A percentile compares a stretch with the other conserved stretches of the same genome.
These are phyloP conservation scores for Zasmidium citrigriseum DNA, from an alignment of 2,329 filamentous ascomycete species.

Conservation along the genomic window DNA sequence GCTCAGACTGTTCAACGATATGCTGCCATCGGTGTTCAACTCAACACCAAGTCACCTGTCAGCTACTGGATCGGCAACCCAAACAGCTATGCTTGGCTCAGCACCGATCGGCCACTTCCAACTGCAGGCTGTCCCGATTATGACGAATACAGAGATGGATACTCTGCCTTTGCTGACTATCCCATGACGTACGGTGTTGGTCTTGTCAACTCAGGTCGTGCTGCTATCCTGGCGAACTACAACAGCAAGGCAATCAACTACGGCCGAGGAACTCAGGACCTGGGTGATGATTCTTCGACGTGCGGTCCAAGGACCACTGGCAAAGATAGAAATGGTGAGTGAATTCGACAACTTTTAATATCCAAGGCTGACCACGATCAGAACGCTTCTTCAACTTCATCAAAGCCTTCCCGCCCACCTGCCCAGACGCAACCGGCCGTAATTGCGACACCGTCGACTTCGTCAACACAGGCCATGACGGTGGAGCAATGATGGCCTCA, in stretches of 20 bases:
- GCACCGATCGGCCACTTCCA: conserved; percentile 32
- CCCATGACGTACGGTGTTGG: conserved; percentile 34
- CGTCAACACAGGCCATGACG: conserved; percentile 37
- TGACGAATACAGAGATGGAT: conserved; percentile 39
- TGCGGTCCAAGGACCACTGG: conserved; percentile 38
- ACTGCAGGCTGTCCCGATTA: conserved; percentile 33
- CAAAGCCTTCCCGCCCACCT: conserved; percentile 36
- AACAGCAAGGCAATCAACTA: conserved; percentile 37
- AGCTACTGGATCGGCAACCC: conserved; percentile 39
- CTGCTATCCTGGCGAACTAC: conserved; percentile 36
- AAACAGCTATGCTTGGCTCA: conserved; percentile 39
- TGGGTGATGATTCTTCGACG: conserved; percentile 36
- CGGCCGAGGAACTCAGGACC: conserved; percentile 36
- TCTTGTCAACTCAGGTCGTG: conserved; percentile 33
- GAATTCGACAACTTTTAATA: neutral
- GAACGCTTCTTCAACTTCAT: conserved; percentile 45
- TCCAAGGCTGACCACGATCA: neutral
- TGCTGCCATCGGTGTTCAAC: conserved; percentile 32
- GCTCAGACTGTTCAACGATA: conserved; percentile 39
- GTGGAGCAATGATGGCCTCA: conserved; percentile 37
- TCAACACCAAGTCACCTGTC: conserved; percentile 28
- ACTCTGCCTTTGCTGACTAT: conserved; percentile 34
- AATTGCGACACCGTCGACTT: conserved; percentile 40
- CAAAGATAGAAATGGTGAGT: conserved; percentile 30
- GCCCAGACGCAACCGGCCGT: conserved; percentile 24